These are phyloP conservation scores for Tetracladium setigerum DNA, from an alignment of 495 filamentous ascomycete genomes.

Conservation along the genomic window DNA sequence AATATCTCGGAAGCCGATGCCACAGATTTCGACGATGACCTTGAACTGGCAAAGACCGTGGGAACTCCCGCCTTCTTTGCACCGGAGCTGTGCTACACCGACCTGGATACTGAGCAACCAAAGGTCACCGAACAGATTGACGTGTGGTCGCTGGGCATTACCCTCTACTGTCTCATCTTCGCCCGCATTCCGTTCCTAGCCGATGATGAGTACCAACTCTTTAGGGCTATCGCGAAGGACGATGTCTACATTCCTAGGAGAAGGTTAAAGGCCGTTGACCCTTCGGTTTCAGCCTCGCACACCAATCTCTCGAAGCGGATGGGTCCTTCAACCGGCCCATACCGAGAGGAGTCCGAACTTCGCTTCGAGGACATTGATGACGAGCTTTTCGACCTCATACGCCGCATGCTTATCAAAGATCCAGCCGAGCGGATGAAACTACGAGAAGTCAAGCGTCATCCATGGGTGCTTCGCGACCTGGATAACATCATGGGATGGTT, in stretches of 20 bases:
- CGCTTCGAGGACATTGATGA: constrained; percentile 81
- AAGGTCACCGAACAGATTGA: constrained; percentile 68
- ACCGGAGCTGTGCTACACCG: constrained; percentile 90
- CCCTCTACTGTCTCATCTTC: constrained; percentile 89
- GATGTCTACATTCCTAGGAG: constrained; percentile 79
- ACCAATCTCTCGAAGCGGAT: constrained; percentile 48
- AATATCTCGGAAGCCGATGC: constrained; percentile 77
- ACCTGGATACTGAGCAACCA: constrained; percentile 40
- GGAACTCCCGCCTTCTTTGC: constrained; percentile 97
- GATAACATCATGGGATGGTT: constrained; percentile 72
- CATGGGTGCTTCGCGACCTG: constrained; percentile 86
- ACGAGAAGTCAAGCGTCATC: constrained; percentile 89
- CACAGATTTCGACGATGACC: constrained; percentile 77
- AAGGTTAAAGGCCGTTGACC: constrained; percentile 70
- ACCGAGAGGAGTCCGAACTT: constrained; percentile 58
- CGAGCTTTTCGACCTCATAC: constrained; percentile 72
- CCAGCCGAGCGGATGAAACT: constrained; percentile 80
- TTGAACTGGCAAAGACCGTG: constrained; percentile 94
- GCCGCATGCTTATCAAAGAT: constrained; percentile 79
- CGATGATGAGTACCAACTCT: constrained; percentile 84
- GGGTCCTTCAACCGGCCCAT: constrained; percentile 31
- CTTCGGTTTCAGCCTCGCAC: constrained; percentile 31
- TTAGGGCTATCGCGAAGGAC: constrained; percentile 81
- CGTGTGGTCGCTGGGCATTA: constrained; percentile 95
- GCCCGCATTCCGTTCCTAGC: constrained; percentile 90